Evolutionary conservation across 148 eudicot genomes (phyloP), one percentile per base, ranked within the genome.

Genomic region (Salicornia ramosissima): DNA sequence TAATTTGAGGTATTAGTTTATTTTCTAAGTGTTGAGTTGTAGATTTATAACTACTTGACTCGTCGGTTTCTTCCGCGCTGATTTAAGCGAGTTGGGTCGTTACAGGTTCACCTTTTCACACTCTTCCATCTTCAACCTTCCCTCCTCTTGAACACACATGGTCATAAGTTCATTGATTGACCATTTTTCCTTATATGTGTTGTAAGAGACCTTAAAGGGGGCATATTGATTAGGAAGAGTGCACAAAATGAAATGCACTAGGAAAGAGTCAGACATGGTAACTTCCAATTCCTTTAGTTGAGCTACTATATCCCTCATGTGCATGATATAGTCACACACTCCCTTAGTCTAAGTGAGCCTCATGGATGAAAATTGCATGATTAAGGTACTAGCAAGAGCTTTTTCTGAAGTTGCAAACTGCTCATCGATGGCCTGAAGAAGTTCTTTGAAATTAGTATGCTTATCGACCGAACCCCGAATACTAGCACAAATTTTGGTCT

Each of bases 111-210:
- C 51, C n/a, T 47, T 14, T 47, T 47, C 51, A 47, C 51, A 47
- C 63, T 52, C 29, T 24, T 60, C 26, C 56, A 45, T 59, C 14
- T 28, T 6, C 31, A 74, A 33, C 45, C 56, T 55, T 7, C 30
- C 65, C 25, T 75, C 64, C 69, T 75, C 64, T 64, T 75, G 74
- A 11, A 70, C 74, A 69, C 69, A 75, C 74, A 71, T 64, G 75
- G 67, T 65, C 71, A 42, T 42, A 42, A 42, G 45, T 42, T 42
- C 45, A 42, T 42, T 42, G 13, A 2, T 42, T 42, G 45, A 42
- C 45, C 45, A 42, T 14, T 42, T 42, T 1, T 42, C 45, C 45
- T 42, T 42, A 42, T 42, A 13, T 40, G 45, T 40, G 45, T 42
- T 42, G 45, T 42, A 42, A 2, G 45, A 42, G 45, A 42, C 45